Percentiles rank a stretch among this genome's conserved stretches.
Conservation (phyloP, 1,284 basidiomycete species). For the Sporisorium scitamineum region DNA sequence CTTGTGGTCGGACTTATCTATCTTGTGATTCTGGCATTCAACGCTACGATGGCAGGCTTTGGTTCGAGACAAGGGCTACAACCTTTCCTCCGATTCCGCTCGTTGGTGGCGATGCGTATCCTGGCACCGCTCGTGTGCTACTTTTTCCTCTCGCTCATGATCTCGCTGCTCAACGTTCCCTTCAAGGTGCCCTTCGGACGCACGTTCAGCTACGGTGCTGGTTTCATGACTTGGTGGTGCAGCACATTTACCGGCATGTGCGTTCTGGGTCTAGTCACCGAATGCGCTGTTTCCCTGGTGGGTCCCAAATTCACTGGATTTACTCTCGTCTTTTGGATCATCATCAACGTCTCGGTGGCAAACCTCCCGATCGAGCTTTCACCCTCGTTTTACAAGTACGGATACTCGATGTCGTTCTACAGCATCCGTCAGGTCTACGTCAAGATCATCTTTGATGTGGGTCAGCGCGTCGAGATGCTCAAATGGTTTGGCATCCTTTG, state of each 20-base stretch:
- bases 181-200: slow-evolving; percentile 61
- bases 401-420: slow-evolving; percentile 65
- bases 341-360: slow-evolving; percentile 60
- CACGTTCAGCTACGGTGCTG: slow-evolving; percentile 57
- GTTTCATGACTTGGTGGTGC: slow-evolving; percentile 63
- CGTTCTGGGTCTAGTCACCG: slow-evolving; percentile 57
- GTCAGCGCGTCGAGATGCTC: slow-evolving; percentile 52
- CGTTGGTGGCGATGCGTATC: slow-evolving; percentile 58
- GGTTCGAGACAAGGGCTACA: slow-evolving; percentile 49
- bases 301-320: slow-evolving; percentile 60
- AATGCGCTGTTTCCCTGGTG: slow-evolving; percentile 56
- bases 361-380: slow-evolving; percentile 53
- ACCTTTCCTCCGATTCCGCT: slow-evolving; percentile 51
- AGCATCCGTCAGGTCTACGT: slow-evolving; percentile 58
- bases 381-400: slow-evolving; percentile 57
- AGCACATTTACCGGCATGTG: slow-evolving; percentile 58
- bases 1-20: slow-evolving; percentile 83
- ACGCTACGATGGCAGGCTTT: slow-evolving; percentile 57
- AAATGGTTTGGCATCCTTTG: slow-evolving; percentile 65
- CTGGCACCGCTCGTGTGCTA: slow-evolving; percentile 48
- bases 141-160: slow-evolving; percentile 60
- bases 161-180: slow-evolving; percentile 60
- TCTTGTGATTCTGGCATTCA: slow-evolving; percentile 74
- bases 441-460: slow-evolving; percentile 61
- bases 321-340: slow-evolving; percentile 59